Evolutionary conservation across 2,329 filamentous ascomycete species (phyloP), one percentile per base, ranked within the genome.

Genomic region (Leptographium galeiforme): DNA sequence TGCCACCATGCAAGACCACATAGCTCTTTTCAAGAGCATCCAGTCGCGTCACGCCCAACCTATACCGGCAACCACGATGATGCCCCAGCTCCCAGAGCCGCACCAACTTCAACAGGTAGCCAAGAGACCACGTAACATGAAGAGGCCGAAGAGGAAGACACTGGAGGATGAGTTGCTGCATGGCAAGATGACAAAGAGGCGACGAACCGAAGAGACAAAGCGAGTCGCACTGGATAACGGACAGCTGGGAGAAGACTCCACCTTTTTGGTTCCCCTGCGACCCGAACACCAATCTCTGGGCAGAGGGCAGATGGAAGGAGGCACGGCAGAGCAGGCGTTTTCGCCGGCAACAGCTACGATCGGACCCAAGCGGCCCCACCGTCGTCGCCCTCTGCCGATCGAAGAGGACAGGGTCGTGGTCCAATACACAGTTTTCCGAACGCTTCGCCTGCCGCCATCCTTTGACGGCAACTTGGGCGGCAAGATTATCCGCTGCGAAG

Each of bases 341-440:
- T 12, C 18, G 19, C 16, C 41, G 25, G 12, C 25, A 25, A 12
- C 11, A 25, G 13, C 18, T 8, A 6, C 12, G 13, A 13, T 32
- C 14, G 1, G 46, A 19, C 4, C 16, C 13, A n/a, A 38, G 25
- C 25, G 25, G 5, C 25, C 25, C 5, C 25, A 25, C 25, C 25
- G 25, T 5, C 25, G 25, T 1, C 33, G 14, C 14, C 16, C 50
- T 2, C 16, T 45, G 12, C 53, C 53, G 4, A 48, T 56, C 7
- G 51, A 41, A 2, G 18, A 38, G 1, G 32, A 39, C 41, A 55
- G 57, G 2, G 18, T 53, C 5, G 52, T 60, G 8, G 14, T 56
- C 8, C 54, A 56, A 25, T 59, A 57, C 48, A 59, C 55, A 1
- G 56, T 60, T 6, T 57, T 59, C 38, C 50, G 53, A 16, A 57